phyloP scores from a whole-genome alignment of 1,284 basidiomycete species.

The Agroathelia rolfsii region DNA sequence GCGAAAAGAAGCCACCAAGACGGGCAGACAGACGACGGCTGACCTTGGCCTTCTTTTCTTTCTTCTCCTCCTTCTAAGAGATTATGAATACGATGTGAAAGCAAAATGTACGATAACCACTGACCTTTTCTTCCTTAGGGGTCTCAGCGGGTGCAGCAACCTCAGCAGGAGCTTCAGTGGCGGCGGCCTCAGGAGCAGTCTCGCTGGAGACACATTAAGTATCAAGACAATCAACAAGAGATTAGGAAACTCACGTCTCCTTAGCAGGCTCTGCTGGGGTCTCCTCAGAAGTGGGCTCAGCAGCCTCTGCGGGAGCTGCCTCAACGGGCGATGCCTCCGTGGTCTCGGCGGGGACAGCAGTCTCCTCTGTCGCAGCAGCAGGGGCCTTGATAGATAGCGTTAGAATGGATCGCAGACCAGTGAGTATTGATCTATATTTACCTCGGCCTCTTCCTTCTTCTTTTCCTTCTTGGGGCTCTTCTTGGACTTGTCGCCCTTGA shows the following conservation, averaged over 20 bases:
- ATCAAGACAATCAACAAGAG: too few relatives aligned
- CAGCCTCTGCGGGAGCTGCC: conserved; percentile 14
- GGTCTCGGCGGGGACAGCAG: conserved; percentile 28
- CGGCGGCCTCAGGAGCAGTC: conserved; percentile 21
- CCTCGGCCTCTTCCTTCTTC: conserved; percentile 62
- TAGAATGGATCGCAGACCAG: conserved; percentile 7
- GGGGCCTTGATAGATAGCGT: conserved; percentile 17
- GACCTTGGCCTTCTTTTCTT: conserved; percentile 44
- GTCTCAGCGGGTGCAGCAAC: conserved; percentile 27
- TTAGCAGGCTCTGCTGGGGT: conserved; percentile 20
- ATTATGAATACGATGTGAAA: conserved; percentile 1
- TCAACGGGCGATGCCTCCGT: conserved; percentile 26
- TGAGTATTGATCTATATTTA: conserved; percentile 17
- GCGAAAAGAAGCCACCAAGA: conserved; percentile 71
- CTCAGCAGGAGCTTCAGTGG: conserved; percentile 18
- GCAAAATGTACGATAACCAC: conserved; percentile 7
- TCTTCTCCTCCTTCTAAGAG: conserved; percentile 29
- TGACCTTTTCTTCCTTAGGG: conserved; percentile 55
- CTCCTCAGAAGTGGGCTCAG: conserved; percentile 25
- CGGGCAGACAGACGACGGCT: conserved; percentile 69
- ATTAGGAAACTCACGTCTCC: conserved; percentile 20
- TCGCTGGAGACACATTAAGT: too few relatives aligned
- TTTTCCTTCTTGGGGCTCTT: conserved; percentile 52
- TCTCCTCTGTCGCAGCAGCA: conserved; percentile 29
- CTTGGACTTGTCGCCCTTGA: conserved; percentile 37